Percentiles rank a stretch among this genome's conserved stretches.
These are phyloP conservation scores for Arthroderma sp. DNA, from an alignment of 2,329 filamentous ascomycete species.

Conservation along the genomic window DNA sequence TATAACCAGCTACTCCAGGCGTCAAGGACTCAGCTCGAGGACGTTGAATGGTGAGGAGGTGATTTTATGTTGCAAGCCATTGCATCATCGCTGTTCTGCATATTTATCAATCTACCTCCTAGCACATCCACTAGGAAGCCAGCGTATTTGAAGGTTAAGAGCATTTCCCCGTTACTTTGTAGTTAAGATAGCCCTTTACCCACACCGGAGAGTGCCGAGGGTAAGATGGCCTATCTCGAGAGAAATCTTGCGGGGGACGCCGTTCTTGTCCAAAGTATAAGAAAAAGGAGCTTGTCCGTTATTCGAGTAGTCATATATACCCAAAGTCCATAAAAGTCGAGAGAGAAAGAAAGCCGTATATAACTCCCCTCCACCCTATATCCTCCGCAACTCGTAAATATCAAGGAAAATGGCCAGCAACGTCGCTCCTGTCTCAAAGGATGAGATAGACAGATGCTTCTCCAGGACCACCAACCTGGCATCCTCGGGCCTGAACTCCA, in stretches of 20 bases:
- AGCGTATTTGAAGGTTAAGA: neutral
- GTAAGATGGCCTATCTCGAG: neutral
- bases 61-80: neutral
- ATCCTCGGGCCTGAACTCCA: constrained; percentile 39
- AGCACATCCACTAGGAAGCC: neutral
- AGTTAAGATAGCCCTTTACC: neutral
- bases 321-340: too few relatives aligned
- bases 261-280: neutral
- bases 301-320: too few relatives aligned
- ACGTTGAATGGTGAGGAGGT: neutral
- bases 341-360: too few relatives aligned
- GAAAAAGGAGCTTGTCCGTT: neutral
- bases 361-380: too few relatives aligned
- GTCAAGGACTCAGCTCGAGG: neutral
- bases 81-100: too few relatives aligned
- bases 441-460: constrained; percentile 44
- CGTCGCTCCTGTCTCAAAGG: constrained; percentile 28
- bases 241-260: neutral
- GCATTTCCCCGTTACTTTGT: too few relatives aligned
- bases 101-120: too few relatives aligned
- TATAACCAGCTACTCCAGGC: neutral
- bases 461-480: constrained; percentile 42
- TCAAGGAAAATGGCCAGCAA: neutral
- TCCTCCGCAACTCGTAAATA: too few relatives aligned
- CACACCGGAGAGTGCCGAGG: neutral